These are phyloP conservation scores for Melanogaster broomeanus DNA, from an alignment of 768 basidiomycete species.

Conservation along the genomic window DNA sequence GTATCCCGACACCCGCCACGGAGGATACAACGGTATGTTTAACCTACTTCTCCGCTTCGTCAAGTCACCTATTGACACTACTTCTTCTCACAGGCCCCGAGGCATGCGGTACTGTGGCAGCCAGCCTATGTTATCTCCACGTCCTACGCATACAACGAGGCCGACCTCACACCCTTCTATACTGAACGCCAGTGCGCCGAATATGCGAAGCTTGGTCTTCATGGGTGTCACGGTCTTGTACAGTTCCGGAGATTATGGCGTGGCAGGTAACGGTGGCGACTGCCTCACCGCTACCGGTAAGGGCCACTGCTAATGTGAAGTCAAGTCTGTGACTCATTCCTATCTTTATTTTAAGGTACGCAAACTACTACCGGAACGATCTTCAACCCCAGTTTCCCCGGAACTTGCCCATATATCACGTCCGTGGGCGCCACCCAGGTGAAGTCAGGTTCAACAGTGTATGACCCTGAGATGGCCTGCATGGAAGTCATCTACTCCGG, in stretches of 20 bases:
- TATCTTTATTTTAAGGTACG: conserved; percentile 6
- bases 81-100: conserved; percentile 13
- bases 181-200: conserved; percentile 45
- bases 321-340: not conserved
- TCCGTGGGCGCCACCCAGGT: conserved; percentile 48
- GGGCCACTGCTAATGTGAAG: not conserved
- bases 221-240: conserved; percentile 39
- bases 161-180: conserved; percentile 36
- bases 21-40: conserved; percentile 21
- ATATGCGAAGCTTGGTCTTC: conserved; percentile 46
- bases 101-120: conserved; percentile 38
- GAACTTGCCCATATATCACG: conserved; percentile 45
- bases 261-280: conserved; percentile 24
- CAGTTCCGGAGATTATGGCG: conserved; percentile 34
- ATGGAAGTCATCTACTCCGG: conserved; percentile 32
- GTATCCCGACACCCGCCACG: conserved; percentile 25
- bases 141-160: conserved; percentile 44
- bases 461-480: conserved; percentile 23
- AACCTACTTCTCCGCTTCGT: not conserved
- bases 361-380: conserved; percentile 48
- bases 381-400: conserved; percentile 56
- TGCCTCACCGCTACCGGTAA: conserved; percentile 36
- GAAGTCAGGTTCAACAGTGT: conserved; percentile 31
- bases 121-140: conserved; percentile 45
- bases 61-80: not conserved